Percentiles rank a stretch among this genome's conserved stretches.
Evolutionary conservation across 1,284 basidiomycete species (phyloP).

Genomic region (Salmacisia buchloeana): DNA sequence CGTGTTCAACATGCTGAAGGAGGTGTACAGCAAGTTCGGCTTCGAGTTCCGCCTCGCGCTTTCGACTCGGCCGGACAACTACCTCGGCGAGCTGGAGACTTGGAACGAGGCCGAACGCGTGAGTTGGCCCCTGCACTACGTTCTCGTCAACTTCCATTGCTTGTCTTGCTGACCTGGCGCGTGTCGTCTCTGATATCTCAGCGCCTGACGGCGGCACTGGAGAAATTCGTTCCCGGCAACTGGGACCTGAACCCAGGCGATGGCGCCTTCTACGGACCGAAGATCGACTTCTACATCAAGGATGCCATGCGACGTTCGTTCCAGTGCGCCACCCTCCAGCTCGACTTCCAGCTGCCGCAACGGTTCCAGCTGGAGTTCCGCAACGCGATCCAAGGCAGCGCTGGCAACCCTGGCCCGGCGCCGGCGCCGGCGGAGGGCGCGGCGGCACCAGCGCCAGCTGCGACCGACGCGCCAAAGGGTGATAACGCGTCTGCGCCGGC

Average conservation of each 20-base stretch:
- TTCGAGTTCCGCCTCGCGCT: conserved; percentile 94
- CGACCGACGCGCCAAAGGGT: not conserved
- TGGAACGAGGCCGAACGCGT: conserved; percentile 84
- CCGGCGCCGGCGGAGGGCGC: no score
- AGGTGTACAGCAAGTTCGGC: conserved; percentile 88
- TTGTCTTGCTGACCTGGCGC: conserved; percentile 4
- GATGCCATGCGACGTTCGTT: conserved; percentile 82
- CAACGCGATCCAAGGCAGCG: conserved; percentile 29
- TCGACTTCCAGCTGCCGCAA: conserved; percentile 98
- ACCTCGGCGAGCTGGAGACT: conserved; percentile 78
- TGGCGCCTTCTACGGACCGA: conserved; percentile 65
- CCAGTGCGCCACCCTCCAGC: conserved; percentile 98
- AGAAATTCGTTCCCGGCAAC: conserved; percentile 77
- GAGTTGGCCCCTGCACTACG: conserved; percentile 9
- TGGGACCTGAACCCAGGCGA: conserved; percentile 96
- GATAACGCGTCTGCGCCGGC: conserved; percentile 45
- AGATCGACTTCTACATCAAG: conserved; percentile 95
- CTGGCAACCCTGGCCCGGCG: not conserved
- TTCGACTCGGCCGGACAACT: conserved; percentile 93
- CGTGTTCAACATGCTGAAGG: conserved; percentile 87
- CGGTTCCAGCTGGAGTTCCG: conserved; percentile 93
- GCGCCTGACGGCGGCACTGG: conserved; percentile 79
- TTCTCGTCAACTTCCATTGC: conserved; percentile 10
- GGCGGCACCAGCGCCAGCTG: not conserved
- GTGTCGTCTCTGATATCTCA: no score